Conservation (phyloP, 352 stramenopile species). For the Pythium folliculosum region DNA sequence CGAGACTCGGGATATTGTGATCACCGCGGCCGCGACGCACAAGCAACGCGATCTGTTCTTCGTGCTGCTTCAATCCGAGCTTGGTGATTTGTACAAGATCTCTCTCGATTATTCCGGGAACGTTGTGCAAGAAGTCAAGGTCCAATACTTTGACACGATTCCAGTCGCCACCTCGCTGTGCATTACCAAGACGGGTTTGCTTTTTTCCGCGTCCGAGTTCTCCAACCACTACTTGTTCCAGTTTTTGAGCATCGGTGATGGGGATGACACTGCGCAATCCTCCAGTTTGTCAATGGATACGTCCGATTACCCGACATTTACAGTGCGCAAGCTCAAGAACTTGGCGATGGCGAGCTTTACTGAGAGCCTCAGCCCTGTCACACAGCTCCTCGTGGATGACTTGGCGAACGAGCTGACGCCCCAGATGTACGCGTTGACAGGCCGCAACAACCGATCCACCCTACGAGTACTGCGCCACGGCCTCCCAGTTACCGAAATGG, state of each 20-base stretch:
- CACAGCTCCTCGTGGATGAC: constrained; percentile 95
- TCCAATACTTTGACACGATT: constrained; percentile 97
- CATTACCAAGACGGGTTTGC: constrained; percentile 97
- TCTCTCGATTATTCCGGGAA: constrained; percentile 89
- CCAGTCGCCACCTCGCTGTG: constrained; percentile 93
- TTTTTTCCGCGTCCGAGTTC: constrained; percentile 97
- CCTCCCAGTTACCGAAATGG: constrained; percentile 96
- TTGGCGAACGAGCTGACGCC: constrained; percentile 94
- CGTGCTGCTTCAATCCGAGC: constrained; percentile 96
- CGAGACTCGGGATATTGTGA: constrained; percentile 86
- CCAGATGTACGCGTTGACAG: constrained; percentile 97
- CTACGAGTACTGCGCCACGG: constrained; percentile 96
- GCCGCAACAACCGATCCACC: constrained; percentile 92
- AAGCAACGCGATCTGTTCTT: constrained; percentile 97
- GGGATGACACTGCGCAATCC: constrained; percentile 77
- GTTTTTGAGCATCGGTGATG: constrained; percentile 96
- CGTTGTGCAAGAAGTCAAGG: constrained; percentile 84
- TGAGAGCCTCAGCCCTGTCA: constrained; percentile 93
- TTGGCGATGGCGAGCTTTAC: constrained; percentile 77
- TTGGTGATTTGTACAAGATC: constrained; percentile 99
- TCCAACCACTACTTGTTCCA: constrained; percentile 98
- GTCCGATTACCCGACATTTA: constrained; percentile 63
- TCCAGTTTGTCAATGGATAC: constrained; percentile 77
- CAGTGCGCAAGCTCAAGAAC: constrained; percentile 88
- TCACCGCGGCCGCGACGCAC: constrained; percentile 93